Conservation (phyloP, 331 rosid genomes). For the Quercus phellos region DNA sequence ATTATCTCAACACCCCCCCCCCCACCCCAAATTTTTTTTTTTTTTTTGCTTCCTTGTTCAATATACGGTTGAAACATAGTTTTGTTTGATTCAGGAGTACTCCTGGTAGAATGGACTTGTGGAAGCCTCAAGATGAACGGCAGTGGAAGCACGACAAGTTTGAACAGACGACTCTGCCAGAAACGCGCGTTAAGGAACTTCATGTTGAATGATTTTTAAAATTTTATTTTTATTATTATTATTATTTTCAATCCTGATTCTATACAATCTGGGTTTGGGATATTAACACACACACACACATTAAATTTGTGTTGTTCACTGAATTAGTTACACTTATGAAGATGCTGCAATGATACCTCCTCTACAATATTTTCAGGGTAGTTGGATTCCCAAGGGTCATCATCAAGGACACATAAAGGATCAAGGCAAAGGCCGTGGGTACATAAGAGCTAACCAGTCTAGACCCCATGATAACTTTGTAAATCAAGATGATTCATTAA, state of each 20-base stretch:
- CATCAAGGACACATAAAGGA: constrained; percentile 6
- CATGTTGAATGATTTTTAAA: background rate
- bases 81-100: constrained; percentile 15
- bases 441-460: background rate
- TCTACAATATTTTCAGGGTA: constrained; percentile 9
- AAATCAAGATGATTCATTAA: constrained; percentile 1
- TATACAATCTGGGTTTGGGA: background rate
- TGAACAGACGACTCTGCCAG: constrained; percentile 14
- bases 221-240: background rate
- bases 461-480: constrained; percentile 3
- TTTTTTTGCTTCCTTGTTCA: background rate
- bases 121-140: background rate
- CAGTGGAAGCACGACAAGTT: constrained; percentile 24
- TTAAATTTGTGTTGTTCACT: background rate
- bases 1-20: background rate
- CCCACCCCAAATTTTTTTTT: background rate
- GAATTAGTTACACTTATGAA: background rate
- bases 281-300: background rate
- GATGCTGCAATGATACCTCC: background rate
- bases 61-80: background rate
- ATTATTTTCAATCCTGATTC: constrained; percentile 3
- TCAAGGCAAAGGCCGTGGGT: background rate
- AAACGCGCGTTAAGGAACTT: background rate
- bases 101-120: background rate
- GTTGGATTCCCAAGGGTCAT: background rate